phyloP scores from a whole-genome alignment of 805 yeast species.

The Jamesozyma spencerorum region DNA sequence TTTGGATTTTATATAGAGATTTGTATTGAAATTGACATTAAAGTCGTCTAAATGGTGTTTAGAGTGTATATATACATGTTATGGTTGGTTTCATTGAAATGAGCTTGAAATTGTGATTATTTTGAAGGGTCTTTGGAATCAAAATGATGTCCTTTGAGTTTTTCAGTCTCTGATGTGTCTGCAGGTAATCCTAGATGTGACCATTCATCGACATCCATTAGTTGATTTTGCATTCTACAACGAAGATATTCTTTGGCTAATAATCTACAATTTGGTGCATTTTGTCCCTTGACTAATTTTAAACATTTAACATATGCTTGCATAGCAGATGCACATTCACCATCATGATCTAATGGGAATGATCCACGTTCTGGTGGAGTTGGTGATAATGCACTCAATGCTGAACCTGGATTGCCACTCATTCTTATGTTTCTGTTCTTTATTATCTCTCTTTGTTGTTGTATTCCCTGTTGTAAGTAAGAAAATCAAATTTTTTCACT shows the following conservation, averaged over 20 bases:
- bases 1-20: no score
- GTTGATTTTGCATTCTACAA: conserved; percentile 79
- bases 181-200: conserved; percentile 52
- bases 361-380: conserved; percentile 96
- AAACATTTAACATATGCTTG: conserved; percentile 66
- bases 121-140: no score
- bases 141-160: no score
- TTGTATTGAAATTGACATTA: no score
- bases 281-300: conserved; percentile 65
- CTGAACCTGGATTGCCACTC: conserved; percentile 40
- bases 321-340: conserved; percentile 75
- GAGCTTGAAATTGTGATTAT: no score
- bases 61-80: no score
- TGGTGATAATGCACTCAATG: conserved; percentile 50
- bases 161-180: conserved; percentile 18
- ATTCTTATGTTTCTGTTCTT: conserved; percentile 8
- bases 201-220: conserved; percentile 56
- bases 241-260: conserved; percentile 73
- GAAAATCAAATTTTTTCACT: neutral
- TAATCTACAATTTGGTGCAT: conserved; percentile 83
- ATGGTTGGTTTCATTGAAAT: no score
- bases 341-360: conserved; percentile 84
- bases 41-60: no score
- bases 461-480: no score
- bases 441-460: neutral